Evolutionary conservation across 345 rosid species (phyloP).

Genomic region (Melastoma malabathricum): DNA sequence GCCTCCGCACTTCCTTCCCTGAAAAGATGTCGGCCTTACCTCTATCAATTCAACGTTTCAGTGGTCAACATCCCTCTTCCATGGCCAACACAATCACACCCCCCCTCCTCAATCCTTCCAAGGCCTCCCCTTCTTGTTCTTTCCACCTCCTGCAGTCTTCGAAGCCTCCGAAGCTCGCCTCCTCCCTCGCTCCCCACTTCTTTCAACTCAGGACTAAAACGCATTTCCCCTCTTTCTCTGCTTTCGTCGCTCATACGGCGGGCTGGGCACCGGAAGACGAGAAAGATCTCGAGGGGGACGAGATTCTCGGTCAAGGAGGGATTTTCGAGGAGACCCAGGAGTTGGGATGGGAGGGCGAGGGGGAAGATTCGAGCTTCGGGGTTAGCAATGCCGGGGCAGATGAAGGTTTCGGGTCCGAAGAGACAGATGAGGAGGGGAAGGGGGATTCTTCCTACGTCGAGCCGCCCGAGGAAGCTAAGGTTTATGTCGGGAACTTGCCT

Average conservation of each 20-base stretch:
- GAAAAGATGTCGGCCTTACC: no score
- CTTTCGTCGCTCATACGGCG: conserved; percentile 51
- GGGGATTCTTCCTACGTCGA: conserved; percentile 19
- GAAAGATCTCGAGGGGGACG: conserved; percentile 26
- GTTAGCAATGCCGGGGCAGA: conserved; percentile 13
- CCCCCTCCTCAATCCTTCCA: no score
- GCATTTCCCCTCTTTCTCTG: conserved; percentile 14
- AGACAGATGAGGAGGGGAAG: conserved; percentile 9
- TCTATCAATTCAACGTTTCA: no score
- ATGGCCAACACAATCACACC: no score
- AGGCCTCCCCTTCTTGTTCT: not conserved
- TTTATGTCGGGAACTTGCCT: conserved; percentile 79
- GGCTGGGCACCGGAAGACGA: conserved; percentile 31
- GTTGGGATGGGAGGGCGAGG: conserved; percentile 26
- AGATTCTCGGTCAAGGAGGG: not conserved
- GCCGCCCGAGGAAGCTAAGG: conserved; percentile 76
- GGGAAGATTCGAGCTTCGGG: conserved; percentile 13
- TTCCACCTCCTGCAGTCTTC: conserved; percentile 14
- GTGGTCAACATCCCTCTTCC: no score
- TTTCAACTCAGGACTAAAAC: conserved; percentile 7
- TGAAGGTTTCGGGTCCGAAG: conserved; percentile 8
- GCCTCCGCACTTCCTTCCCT: conserved; percentile 10
- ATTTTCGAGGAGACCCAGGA: conserved; percentile 10
- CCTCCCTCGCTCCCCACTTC: conserved; percentile 17
- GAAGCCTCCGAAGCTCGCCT: conserved; percentile 4